A percentile compares a stretch with the other conserved stretches of the same genome.
Evolutionary conservation across 2,329 filamentous ascomycete genomes (phyloP).

Genomic region (Chaetomium strumarium): DNA sequence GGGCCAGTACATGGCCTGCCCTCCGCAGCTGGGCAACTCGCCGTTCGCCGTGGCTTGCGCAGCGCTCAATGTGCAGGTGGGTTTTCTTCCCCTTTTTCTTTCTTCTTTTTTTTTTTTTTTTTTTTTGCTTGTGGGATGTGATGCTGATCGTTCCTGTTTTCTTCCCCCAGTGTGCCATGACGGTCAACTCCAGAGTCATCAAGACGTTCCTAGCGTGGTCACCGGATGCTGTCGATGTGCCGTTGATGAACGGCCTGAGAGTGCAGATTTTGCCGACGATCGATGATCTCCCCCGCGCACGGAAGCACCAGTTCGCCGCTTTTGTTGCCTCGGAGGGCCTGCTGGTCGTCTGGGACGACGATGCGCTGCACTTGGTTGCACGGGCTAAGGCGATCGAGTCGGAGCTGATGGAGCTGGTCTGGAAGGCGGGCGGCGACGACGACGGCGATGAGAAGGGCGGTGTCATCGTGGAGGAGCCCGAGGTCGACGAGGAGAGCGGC

Average conservation of each 20-base stretch:
- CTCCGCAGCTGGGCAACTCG: slow-evolving; percentile 57
- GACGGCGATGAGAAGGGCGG: slow-evolving; percentile 47
- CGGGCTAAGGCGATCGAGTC: slow-evolving; percentile 68
- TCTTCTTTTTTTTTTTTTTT: neutral
- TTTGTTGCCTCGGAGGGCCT: slow-evolving; percentile 67
- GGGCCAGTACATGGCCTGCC: slow-evolving; percentile 68
- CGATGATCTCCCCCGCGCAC: slow-evolving; percentile 61
- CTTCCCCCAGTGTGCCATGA: slow-evolving; percentile 62
- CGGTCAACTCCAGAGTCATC: slow-evolving; percentile 72
- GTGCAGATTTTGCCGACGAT: slow-evolving; percentile 70
- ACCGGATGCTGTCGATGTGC: slow-evolving; percentile 67
- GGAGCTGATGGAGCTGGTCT: slow-evolving; percentile 72
- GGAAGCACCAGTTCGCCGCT: slow-evolving; percentile 75
- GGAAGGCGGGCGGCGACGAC: slow-evolving; percentile 52
- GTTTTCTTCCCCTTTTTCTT: slow-evolving; percentile 20
- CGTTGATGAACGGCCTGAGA: slow-evolving; percentile 68
- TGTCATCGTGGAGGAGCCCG: slow-evolving; percentile 41
- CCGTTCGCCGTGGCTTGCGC: slow-evolving; percentile 58
- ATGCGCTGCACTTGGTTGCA: slow-evolving; percentile 62
- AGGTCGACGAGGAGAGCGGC: slow-evolving; percentile 68
- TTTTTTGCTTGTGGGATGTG: neutral
- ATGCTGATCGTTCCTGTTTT: neutral
- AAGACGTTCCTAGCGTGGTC: slow-evolving; percentile 71
- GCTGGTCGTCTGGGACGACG: slow-evolving; percentile 77
- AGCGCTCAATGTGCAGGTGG: slow-evolving; percentile 65